Percentiles rank a stretch among this genome's conserved stretches.
phyloP scores from a whole-genome alignment of 1,284 basidiomycete genomes.

The Austroboletus niveus region DNA sequence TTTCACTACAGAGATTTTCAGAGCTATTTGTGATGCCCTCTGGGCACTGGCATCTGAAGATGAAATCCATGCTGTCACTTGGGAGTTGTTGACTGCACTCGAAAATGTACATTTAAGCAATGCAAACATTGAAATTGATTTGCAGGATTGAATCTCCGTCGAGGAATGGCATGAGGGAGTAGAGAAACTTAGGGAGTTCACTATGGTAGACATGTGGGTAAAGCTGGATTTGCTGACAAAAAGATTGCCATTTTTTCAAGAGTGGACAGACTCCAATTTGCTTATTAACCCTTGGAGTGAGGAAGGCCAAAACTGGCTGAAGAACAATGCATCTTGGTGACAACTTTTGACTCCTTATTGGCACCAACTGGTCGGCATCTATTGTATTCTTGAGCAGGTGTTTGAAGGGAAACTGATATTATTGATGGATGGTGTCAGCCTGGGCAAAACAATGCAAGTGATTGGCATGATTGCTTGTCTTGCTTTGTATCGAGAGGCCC shows the following conservation, averaged over 20 bases:
- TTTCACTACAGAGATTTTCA: no score
- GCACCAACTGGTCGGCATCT: slow-evolving; percentile 9
- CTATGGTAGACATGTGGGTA: neutral
- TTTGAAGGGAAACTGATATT: slow-evolving; percentile 5
- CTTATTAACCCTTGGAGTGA: neutral
- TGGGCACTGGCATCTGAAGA: no score
- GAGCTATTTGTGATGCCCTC: no score
- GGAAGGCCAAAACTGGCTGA: neutral
- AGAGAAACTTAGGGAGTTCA: neutral
- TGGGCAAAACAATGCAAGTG: slow-evolving; percentile 1
- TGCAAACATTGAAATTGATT: no score
- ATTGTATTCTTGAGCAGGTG: neutral
- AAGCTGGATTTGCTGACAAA: neutral
- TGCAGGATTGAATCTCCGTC: no score
- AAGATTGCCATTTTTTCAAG: neutral
- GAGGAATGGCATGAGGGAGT: slow-evolving; percentile 1
- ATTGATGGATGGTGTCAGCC: slow-evolving; percentile 4
- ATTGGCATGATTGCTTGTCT: neutral
- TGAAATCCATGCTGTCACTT: no score
- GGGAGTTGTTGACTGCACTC: no score
- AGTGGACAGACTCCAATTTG: neutral
- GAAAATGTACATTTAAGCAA: no score
- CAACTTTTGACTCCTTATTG: neutral
- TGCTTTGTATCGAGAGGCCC: no score
- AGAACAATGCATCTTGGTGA: neutral